Evolutionary conservation across 23 red algal species (phyloP).

Genomic region (Gracilariopsis chorda): DNA sequence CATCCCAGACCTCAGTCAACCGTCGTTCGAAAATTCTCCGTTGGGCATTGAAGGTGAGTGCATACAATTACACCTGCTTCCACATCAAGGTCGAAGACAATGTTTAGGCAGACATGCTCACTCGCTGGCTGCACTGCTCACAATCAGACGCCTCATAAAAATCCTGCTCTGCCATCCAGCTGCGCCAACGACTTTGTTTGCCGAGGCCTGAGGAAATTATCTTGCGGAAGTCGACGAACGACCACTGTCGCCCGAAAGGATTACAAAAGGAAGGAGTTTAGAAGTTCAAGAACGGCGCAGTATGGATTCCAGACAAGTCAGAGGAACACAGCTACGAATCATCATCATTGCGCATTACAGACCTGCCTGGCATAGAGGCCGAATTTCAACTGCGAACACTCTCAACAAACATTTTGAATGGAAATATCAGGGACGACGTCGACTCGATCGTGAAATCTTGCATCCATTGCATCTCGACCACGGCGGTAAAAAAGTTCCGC

Average conservation of each 20-base stretch:
- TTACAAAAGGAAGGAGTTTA: not conserved
- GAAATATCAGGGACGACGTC: not conserved
- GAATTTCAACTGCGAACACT: not conserved
- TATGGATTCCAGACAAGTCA: not conserved
- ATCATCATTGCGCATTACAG: not conserved
- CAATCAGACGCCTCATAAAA: not conserved
- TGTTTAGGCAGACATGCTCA: not conserved
- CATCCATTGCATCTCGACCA: not conserved
- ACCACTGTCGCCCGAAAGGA: not conserved
- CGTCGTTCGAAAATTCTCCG: not conserved
- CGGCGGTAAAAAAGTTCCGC: not conserved
- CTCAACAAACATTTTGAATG: not conserved
- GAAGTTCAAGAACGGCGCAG: not conserved
- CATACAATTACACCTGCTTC: not conserved
- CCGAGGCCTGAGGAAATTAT: not conserved
- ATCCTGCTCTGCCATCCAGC: not conserved
- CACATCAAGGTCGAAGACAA: not conserved
- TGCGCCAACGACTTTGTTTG: not conserved
- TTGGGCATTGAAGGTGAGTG: not conserved
- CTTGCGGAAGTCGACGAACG: not conserved
- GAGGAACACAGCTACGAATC: not conserved
- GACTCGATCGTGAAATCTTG: not conserved
- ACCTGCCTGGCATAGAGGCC: not conserved
- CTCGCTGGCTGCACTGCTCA: not conserved
- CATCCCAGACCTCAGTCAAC: not conserved